A percentile compares a stretch with the other conserved stretches of the same genome.
Evolutionary conservation across 1,284 basidiomycete genomes (phyloP).

Genomic region (Caloboletus firmus): DNA sequence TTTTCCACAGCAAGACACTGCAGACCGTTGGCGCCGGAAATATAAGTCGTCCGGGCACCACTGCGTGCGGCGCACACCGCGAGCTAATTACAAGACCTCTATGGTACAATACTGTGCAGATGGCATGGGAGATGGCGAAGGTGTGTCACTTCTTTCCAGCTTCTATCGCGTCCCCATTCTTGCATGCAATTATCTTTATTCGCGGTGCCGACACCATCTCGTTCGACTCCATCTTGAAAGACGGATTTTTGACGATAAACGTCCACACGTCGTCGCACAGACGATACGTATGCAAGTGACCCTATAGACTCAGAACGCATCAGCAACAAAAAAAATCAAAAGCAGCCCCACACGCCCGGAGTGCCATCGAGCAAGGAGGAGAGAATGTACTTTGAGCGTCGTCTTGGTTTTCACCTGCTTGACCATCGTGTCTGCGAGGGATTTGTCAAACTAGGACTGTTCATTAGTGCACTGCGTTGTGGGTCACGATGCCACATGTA

Average conservation of each 20-base stretch:
- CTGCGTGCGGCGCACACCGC: neutral
- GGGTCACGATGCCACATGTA: conserved; percentile 1
- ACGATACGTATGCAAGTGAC: conserved; percentile 89
- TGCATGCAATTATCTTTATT: conserved; percentile 96
- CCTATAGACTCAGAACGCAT: conserved; percentile 46
- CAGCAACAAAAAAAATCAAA: neutral
- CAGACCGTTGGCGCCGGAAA: neutral
- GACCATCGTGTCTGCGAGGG: conserved; percentile 85
- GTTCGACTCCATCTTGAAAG: conserved; percentile 93
- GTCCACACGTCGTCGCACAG: conserved; percentile 98
- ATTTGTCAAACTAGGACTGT: conserved; percentile 84
- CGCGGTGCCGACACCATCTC: conserved; percentile 74
- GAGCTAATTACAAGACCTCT: conserved; percentile 25
- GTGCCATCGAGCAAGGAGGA: neutral
- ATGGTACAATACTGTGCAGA: conserved; percentile 22
- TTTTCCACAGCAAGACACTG: conserved; percentile 8
- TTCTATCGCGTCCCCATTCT: conserved; percentile 84
- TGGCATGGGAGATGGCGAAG: neutral
- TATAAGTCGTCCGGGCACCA: neutral
- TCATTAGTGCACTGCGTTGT: conserved; percentile 5
- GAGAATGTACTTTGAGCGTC: conserved; percentile 72
- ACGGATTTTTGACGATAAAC: conserved; percentile 88
- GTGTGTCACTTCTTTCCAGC: conserved; percentile 52
- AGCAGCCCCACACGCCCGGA: neutral
- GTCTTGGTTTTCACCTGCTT: conserved; percentile 93